Percentiles rank a stretch among this genome's conserved stretches.
Evolutionary conservation across 768 basidiomycete genomes (phyloP).

Genomic region (Lentinula raphanica): DNA sequence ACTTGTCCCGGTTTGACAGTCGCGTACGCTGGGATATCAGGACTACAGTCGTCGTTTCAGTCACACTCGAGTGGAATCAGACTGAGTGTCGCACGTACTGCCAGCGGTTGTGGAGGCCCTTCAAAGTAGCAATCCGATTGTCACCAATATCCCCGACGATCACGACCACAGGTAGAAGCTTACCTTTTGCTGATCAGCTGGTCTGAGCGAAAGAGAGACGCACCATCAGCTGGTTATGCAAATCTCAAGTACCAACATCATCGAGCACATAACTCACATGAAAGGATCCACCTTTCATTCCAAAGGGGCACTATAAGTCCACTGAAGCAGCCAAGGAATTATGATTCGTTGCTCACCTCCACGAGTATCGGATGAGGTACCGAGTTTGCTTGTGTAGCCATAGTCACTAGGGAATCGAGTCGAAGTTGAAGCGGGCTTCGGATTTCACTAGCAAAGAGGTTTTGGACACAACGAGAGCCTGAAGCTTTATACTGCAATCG

Average conservation of each 20-base stretch:
- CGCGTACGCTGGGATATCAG: constrained; percentile 53
- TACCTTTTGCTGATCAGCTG: constrained; percentile 67
- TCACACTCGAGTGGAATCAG: neutral
- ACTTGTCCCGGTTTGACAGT: constrained; percentile 62
- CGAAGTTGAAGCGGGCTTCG: no score
- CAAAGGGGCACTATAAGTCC: no score
- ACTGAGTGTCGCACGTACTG: constrained; percentile 1
- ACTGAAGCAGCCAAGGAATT: no score
- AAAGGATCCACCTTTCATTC: constrained; percentile 55
- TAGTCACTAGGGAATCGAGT: constrained; percentile 18
- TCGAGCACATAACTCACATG: constrained; percentile 38
- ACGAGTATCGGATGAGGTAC: constrained; percentile 55
- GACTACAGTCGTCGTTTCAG: neutral
- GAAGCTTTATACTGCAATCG: neutral
- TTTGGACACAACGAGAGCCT: no score
- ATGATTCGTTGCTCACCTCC: constrained; percentile 33
- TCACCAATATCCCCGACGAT: no score
- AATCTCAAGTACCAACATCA: no score
- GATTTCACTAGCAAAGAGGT: no score
- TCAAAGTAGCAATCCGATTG: no score
- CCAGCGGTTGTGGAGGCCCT: constrained; percentile 6
- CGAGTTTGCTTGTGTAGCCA: constrained; percentile 62
- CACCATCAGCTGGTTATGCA: no score
- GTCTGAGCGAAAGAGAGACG: constrained; percentile 18
- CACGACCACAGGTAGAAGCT: constrained; percentile 1